Evolutionary conservation across 2,329 filamentous ascomycete genomes (phyloP).

Genomic region (Aspergillus sp.): DNA sequence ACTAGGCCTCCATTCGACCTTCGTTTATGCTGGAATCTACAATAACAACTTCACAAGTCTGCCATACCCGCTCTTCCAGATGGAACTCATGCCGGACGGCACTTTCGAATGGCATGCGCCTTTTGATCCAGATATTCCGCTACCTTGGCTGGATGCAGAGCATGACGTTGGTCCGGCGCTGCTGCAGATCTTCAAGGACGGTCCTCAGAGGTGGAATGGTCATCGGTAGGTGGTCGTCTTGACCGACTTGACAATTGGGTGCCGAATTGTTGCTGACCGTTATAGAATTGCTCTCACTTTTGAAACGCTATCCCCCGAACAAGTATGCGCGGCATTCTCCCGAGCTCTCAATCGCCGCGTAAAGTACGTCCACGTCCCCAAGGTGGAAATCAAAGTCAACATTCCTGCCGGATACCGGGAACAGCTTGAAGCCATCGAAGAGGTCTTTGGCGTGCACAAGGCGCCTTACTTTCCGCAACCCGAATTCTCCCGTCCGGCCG

Average conservation of each 20-base stretch:
- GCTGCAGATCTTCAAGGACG: constrained; percentile 93
- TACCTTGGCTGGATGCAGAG: constrained; percentile 95
- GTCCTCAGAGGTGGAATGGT: constrained; percentile 77
- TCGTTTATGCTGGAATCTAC: constrained; percentile 95
- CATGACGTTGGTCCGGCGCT: constrained; percentile 93
- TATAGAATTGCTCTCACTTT: constrained; percentile 82
- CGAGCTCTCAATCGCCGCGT: constrained; percentile 76
- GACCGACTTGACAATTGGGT: background rate
- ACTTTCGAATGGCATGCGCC: constrained; percentile 92
- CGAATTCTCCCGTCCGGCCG: constrained; percentile 48
- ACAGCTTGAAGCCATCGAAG: constrained; percentile 70
- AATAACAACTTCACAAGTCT: constrained; percentile 98
- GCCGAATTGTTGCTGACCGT: constrained; percentile 11
- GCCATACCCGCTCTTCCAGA: constrained; percentile 90
- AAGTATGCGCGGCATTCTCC: constrained; percentile 79
- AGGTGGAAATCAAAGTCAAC: constrained; percentile 78
- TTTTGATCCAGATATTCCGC: constrained; percentile 82
- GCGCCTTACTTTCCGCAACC: constrained; percentile 66
- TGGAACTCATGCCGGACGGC: constrained; percentile 81
- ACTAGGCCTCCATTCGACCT: constrained; percentile 80
- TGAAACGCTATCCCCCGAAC: constrained; percentile 78
- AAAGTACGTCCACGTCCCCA: constrained; percentile 70
- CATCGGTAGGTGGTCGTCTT: constrained; percentile 55
- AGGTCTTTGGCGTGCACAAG: constrained; percentile 58
- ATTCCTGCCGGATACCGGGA: constrained; percentile 86